phyloP scores from a whole-genome alignment of 2,329 filamentous ascomycete genomes.

The Blastomyces emzantsi region DNA sequence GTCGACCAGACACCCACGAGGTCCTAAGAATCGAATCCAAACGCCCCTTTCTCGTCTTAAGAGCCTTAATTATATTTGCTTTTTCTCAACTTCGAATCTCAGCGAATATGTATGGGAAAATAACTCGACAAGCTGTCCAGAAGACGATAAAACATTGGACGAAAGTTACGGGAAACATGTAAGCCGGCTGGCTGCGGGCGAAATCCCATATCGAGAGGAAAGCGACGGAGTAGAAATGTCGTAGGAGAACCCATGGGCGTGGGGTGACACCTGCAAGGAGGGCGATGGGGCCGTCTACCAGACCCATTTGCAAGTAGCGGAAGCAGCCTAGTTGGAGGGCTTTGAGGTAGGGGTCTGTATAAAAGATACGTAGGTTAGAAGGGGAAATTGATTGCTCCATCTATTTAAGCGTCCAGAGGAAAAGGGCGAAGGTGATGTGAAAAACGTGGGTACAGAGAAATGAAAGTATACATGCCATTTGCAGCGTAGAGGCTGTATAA shows the following conservation, averaged over 20 bases:
- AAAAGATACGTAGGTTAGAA: conserved; percentile 2
- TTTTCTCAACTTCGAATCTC: conserved; percentile 45
- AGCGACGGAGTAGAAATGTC: conserved; percentile 92
- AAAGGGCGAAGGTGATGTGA: conserved; percentile 7
- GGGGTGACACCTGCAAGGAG: conserved; percentile 74
- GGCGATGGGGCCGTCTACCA: conserved; percentile 68
- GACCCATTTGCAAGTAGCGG: conserved; percentile 71
- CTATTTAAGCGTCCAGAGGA: neutral
- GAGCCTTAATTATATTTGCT: neutral
- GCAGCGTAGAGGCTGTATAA: conserved; percentile 89
- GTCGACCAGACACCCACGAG: neutral
- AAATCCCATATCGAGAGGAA: conserved; percentile 74
- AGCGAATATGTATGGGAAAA: conserved; percentile 69
- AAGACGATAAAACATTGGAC: conserved; percentile 61
- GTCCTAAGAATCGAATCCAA: neutral
- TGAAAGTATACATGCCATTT: conserved; percentile 41
- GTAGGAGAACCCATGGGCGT: conserved; percentile 67
- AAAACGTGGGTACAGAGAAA: neutral
- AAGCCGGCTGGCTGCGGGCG: conserved; percentile 43
- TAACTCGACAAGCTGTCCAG: conserved; percentile 71
- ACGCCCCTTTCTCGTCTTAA: neutral
- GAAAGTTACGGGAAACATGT: conserved; percentile 54
- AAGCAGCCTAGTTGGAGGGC: conserved; percentile 87
- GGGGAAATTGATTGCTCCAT: neutral
- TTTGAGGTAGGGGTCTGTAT: conserved; percentile 56